Base-by-base conservation (phyloP, 2,329 filamentous ascomycete genomes). In the Ambrosiella xylebori region DNA sequence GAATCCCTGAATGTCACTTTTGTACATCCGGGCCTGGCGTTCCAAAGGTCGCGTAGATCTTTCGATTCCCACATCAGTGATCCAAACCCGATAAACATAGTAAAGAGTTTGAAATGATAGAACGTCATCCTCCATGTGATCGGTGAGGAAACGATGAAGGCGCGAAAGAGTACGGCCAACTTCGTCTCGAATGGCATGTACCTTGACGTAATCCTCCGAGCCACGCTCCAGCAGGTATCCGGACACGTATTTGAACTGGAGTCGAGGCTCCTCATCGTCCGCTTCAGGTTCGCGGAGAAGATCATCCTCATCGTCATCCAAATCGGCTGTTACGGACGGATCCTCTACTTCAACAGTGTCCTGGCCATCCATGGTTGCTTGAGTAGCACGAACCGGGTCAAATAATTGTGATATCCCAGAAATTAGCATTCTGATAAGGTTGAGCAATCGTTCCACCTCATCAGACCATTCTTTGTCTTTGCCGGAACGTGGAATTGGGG, bases 391-490 rank as follows among this genome's bases (percentile, higher is more conserved):
- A 64, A 81, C 79, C 1, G 88, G 83, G 65, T 96, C 88, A 66
- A 98, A 97, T 9, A 98, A 75, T 1, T 86, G 84, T 7, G 91
- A 90, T 59, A 95, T 83, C 57, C 93, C 93, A 2, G 91, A 94
- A 35, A 95, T 81, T 50, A 95, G 81, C n/a, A 98, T 76, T 37
- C 91, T 79, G 12, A 98, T 75, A 56, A 96, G 83, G 11, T 91
- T 87, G 59, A 98, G 77, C 63, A 95, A 88, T 58, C 93, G 77
- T 1, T 89, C 91, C 36, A 97, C 85, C 68, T 98, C 94, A 68
- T 98, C 93, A 0, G 91, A 96, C 93, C 93, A 98, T 65, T 96
- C 91, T 70, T 97, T 98, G 64, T 95, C 94, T 68, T 91, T 95
- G 41, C 93, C 93, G 63, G 90, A 91, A 59, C 91, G 81, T 69